Evolutionary conservation across 164 flowering plant species (phyloP), one percentile per base, ranked within the genome.

Genomic region (Amborella trichopoda): DNA sequence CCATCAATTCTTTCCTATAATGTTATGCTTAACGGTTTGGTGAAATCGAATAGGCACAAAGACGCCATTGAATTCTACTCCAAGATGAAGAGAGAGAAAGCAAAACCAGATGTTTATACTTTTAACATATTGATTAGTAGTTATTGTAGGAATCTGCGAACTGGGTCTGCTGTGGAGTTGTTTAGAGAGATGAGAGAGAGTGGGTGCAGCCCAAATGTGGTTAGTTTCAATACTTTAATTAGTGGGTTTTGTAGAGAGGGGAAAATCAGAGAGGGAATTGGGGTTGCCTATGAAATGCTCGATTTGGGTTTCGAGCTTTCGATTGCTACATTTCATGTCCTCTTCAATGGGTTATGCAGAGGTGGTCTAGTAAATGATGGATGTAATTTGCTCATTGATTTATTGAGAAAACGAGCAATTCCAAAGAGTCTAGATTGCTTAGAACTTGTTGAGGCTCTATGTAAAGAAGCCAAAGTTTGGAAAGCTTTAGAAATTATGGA

Each of bases 181-280:
- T 86, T 90, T 46, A 75, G 67, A 54, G 94, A 81, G 65, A 86
- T 90, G 89, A 80, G 62, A 59, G 64, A 28, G 20, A 72, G 57
- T 39, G 86, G 89, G 3, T 77, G 91, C 58, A 36, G 50, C 22
- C 98, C 98, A 0, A 74, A 90, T 74, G 96, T 86, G 56, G 81
- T 86, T 51, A 90, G 66, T 51, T 90, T 90, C 38, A 90, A 86
- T 52, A 90, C 96, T 48, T 50, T 90, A 68, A 79, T 90, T 36
- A 67, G 52, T 24, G 91, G 91, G 18, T 76, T 81, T 26, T 74
- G 83, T 21, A 64, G 73, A 51, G 72, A 69, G 50, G 64, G 63
- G 62, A 81, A 76, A 61, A 52, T 76, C 28, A 76, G 83, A 24
- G 76, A 80, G 44, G 95, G 80, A 14, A 63, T 90, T 27, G 74